Evolutionary conservation across 2,329 filamentous ascomycete species (phyloP), one percentile per base, ranked within the genome.

Genomic region (Gaeumannomyces sp.): DNA sequence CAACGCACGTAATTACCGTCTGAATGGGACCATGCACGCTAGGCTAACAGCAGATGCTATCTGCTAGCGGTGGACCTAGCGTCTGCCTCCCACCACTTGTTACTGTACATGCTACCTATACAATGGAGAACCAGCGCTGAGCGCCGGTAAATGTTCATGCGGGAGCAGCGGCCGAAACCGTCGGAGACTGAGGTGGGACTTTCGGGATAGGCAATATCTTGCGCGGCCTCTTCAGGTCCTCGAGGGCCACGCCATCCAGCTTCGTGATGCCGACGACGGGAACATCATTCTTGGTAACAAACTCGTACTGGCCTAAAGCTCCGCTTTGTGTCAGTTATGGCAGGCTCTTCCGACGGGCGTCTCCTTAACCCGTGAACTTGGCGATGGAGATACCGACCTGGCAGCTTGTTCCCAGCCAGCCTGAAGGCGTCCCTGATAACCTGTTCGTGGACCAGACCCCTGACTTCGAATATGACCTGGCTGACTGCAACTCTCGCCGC

Each of bases 221-320:
- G 77, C 93, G 86, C 61, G 93, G 91, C 71, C 88, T 86, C 81
- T 92, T 95, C 74, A 99, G 79, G 58, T 90, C 89, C 71, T 94
- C 92, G 72, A 94, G 77, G 28, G 93, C 96, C 33, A 96, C 76
- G 11, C 93, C 93, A 66, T 84, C 86, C 64, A 99, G 79, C 77
- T 97, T 97, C 27, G 93, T 98, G 68, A 97, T 87, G 35, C 95
- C 95, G 74, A 99, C 94, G 53, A 97, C 85, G 0, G 95, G 88
- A 3, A 93, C 83, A 71, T 97, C 95, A 10, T 92, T 93, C 78
- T 92, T 97, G 81, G 89, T 92, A 45, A 97, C 93, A 74, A 98
- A 97, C 74, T 97, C 93, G 80, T 92, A 99, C 74, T 90, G 82
- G 2, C 91, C 90, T 90, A 64, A 19, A 53, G 35, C 11, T 29